Evolutionary conservation across 2,329 filamentous ascomycete genomes (phyloP).

Genomic region (Celoporthe dispersa): DNA sequence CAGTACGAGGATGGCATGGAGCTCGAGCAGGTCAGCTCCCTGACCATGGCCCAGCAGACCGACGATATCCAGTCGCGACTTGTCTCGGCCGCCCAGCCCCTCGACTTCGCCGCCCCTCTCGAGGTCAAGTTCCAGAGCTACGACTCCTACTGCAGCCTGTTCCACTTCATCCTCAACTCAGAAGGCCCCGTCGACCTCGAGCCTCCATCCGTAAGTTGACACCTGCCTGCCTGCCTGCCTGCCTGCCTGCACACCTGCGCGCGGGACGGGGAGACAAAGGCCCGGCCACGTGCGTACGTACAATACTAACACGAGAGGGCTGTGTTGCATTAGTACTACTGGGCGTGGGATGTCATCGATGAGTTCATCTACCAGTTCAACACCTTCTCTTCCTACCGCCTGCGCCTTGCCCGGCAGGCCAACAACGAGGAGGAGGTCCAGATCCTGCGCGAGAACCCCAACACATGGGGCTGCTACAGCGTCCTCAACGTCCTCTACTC

Average conservation of each 20-base stretch:
- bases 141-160: conserved; percentile 98
- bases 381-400: conserved; percentile 96
- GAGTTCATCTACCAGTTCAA: conserved; percentile 99
- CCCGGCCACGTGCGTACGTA: not conserved
- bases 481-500: conserved; percentile 99
- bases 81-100: conserved; percentile 86
- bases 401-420: conserved; percentile 81
- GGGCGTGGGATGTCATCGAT: conserved; percentile 99
- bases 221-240: not conserved
- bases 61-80: conserved; percentile 95
- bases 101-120: conserved; percentile 94
- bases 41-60: conserved; percentile 73
- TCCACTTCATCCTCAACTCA: conserved; percentile 99
- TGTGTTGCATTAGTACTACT: conserved; percentile 76
- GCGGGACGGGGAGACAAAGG: conserved; percentile 7
- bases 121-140: conserved; percentile 99
- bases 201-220: conserved; percentile 82
- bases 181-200: conserved; percentile 98
- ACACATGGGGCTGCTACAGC: conserved; percentile 99
- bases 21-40: conserved; percentile 72
- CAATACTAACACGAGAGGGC: conserved; percentile 22
- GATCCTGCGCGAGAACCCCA: conserved; percentile 92
- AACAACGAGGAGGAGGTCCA: conserved; percentile 91
- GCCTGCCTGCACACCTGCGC: conserved; percentile 2
- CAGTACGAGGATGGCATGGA: conserved; percentile 89